Evolutionary conservation across 2,329 filamentous ascomycete genomes (phyloP), one percentile per base, ranked within the genome.

Genomic region (Scedosporium minutisporum): DNA sequence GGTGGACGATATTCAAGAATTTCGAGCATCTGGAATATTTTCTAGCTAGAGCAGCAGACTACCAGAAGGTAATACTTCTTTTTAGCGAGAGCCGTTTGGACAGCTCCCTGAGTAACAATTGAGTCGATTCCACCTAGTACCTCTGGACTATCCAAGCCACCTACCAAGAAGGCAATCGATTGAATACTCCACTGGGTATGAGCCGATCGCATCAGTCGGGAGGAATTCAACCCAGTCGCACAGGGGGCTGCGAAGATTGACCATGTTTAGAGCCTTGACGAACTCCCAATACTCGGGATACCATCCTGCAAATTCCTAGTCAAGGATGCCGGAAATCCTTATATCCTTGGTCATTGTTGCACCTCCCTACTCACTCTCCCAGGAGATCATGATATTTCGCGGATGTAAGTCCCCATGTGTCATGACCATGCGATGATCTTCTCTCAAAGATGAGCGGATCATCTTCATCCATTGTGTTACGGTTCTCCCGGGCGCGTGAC

Each of bases 311-410:
- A 70, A 68, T 21, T 65, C 82, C 86, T 85, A 88, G 68, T 88
- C 86, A 0, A 88, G 75, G 0, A 88, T 63, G 1, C 85, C 86
- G 0, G 68, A 74, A 6, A 87, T 68, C 6, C 6, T 16, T 16
- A 46, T 18, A 2, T 67, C 63, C 61, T 29, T 29, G 27, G 4
- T 6, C 27, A 6, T 29, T 29, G 4, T 29, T 29, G 4, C 4
- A 29, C 80, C 81, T 0, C 75, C 76, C 1, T 71, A 62, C 0
- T 72, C 67, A 62, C 71, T 67, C 12, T 75, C 67, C n/a, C 73
- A 58, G 23, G 75, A n/a, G n/a, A n/a, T n/a, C n/a, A n/a, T n/a
- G n/a, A n/a, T 73, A 55, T 74, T 75, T 6, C 70, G 66, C 2
- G 69, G 65, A 46, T 72, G 72, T 6, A 75, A 66, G 58, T 74